Base-by-base conservation (phyloP, 305 asterid species). In the Fraxinus xanthoxyloides region DNA sequence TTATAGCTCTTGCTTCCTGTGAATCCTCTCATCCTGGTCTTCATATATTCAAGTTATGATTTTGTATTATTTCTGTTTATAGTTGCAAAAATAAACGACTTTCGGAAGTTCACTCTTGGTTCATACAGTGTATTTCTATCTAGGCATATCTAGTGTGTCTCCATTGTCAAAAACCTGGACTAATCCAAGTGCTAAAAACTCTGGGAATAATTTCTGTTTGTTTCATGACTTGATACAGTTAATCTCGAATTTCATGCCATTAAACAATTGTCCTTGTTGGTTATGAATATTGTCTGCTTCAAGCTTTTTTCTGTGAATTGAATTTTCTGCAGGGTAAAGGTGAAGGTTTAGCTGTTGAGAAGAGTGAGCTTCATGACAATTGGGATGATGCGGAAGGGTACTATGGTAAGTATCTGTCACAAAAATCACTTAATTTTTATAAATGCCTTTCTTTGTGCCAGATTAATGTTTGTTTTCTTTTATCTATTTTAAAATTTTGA, bases 351-450 rank as follows among this genome's bases (percentile, higher is more conserved):
- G 90, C 97, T 79, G 87, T 92, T 87, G 98, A 95, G 84, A 93
- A 86, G 84, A 89, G 96, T 87, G 98, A 92, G 70, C 91, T 91
- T n/a, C 83, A 95, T 87, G 99, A 97, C 85, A 97, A 97, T 83
- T 97, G 99, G 99, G 99, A 97, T 87, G 99, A 97, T 77, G 91
- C 98, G 1, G 99, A 97, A 86, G 99, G 99, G 70, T 97, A 95
- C 87, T 97, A 97, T 76, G 94, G 99, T 97, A 89, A 84, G 94
- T 86, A 28, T 74, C 81, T 40, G 80, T 63, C 15, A n/a, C 38
- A 74, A 79, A 36, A 56, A 34, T 80, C 59, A 51, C 34, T 79
- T 43, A 31, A 59, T 40, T 77, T 75, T 24, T 73, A n/a, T 17
- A 6, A 38, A 38, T 75, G 74, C 40, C 67, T 86, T 76, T 34